Percentiles rank a stretch among this genome's conserved stretches.
Conservation (phyloP, 108 stramenopile species). For the Fistulifera pelliculosa region DNA sequence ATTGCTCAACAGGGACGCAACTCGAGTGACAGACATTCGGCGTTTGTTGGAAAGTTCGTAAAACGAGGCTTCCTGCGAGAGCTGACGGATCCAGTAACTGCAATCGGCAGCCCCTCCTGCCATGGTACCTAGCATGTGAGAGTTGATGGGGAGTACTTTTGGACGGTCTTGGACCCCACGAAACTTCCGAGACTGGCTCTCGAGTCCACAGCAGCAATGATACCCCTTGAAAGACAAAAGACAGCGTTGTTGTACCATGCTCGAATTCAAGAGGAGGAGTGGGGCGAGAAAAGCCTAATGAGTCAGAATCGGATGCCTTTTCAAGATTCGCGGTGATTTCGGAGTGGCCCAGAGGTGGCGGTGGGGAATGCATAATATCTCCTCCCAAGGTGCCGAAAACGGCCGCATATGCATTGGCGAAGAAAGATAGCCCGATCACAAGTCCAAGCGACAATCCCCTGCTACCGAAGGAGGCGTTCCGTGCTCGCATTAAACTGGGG, state of each 20-base stretch:
- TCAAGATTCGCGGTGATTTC: background rate
- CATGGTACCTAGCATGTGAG: conserved; percentile 80
- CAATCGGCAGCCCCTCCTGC: conserved; percentile 89
- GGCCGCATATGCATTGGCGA: background rate
- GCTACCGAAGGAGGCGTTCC: background rate
- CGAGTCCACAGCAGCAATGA: conserved; percentile 79
- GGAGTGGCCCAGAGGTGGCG: background rate
- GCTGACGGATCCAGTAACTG: conserved; percentile 66
- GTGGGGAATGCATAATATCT: no score
- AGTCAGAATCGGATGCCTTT: background rate
- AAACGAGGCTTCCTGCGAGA: conserved; percentile 54
- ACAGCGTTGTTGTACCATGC: conserved; percentile 84
- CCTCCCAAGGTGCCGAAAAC: no score
- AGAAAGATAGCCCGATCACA: background rate
- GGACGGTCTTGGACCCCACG: conserved; percentile 75
- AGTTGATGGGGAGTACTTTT: conserved; percentile 77
- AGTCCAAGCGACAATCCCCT: no score
- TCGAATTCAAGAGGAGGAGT: conserved; percentile 73
- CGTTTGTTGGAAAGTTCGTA: conserved; percentile 46
- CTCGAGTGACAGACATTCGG: conserved; percentile 68
- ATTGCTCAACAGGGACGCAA: conserved; percentile 57
- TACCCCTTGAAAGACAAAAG: conserved; percentile 82
- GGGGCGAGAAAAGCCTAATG: background rate
- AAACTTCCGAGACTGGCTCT: conserved; percentile 84
- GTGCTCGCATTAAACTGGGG: background rate